Percentiles rank a stretch among this genome's conserved stretches.
phyloP scores from a whole-genome alignment of 305 asterid genomes.

The Fraxinus nigra region DNA sequence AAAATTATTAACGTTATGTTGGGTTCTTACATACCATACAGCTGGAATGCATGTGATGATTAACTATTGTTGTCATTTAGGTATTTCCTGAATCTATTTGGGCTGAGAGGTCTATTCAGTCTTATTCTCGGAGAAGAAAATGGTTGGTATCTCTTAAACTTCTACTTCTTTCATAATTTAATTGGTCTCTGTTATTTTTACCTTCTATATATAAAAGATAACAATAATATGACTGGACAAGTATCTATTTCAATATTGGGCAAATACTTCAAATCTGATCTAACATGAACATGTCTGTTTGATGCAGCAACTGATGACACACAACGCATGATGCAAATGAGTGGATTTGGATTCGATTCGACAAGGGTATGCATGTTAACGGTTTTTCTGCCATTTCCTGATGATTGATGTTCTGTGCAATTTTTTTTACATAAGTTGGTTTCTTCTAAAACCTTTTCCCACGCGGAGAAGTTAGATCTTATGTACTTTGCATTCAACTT shows the following conservation, averaged over 20 bases:
- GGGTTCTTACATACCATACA: slow-evolving; percentile 21
- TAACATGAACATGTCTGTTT: slow-evolving; percentile 22
- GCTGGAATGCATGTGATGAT: background rate
- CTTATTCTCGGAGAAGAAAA: slow-evolving; percentile 88
- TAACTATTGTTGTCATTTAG: slow-evolving; percentile 25
- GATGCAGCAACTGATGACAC: slow-evolving; percentile 86
- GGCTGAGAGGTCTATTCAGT: slow-evolving; percentile 87
- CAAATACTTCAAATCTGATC: background rate
- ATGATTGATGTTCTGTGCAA: background rate
- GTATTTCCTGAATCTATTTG: slow-evolving; percentile 91
- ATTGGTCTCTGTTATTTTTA: slow-evolving; percentile 5
- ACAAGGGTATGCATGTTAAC: slow-evolving; percentile 32
- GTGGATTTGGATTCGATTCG: slow-evolving; percentile 62
- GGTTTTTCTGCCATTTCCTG: background rate
- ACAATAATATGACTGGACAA: background rate
- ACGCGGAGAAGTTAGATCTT: background rate
- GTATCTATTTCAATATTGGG: slow-evolving; percentile 6
- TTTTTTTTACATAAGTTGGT: background rate
- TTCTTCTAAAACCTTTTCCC: background rate
- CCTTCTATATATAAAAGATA: background rate
- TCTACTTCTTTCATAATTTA: background rate
- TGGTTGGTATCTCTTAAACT: slow-evolving; percentile 43
- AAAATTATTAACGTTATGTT: slow-evolving; percentile 1
- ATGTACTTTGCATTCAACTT: background rate
- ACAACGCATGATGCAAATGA: slow-evolving; percentile 96